These are phyloP conservation scores for Zoysia japonica DNA, from an alignment of 176 grass and related monocot genomes.

Conservation along the genomic window DNA sequence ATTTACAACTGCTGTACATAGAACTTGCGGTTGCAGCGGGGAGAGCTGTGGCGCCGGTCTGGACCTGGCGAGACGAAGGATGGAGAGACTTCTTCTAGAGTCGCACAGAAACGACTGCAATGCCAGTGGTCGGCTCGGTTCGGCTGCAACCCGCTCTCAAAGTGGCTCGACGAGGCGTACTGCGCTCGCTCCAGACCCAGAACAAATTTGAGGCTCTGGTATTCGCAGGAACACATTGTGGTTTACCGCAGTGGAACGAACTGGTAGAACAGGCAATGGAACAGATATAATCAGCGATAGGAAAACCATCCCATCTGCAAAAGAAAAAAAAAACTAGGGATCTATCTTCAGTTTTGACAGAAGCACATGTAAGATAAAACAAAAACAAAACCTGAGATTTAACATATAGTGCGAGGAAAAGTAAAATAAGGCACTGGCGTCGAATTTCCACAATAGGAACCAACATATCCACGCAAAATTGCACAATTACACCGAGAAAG, in stretches of 20 bases:
- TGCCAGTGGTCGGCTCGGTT: not conserved
- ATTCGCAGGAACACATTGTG: too few species aligned
- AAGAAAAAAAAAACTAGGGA: not conserved
- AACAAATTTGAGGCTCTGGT: too few species aligned
- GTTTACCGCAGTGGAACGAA: too few species aligned
- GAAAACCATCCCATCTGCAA: too few species aligned
- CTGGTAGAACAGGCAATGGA: too few species aligned
- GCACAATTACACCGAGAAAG: slow-evolving; percentile 35
- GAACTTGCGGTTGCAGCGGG: not conserved
- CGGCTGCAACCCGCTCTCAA: not conserved
- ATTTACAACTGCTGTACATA: too few species aligned
- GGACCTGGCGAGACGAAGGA: not conserved
- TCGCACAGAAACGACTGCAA: not conserved
- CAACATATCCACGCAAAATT: slow-evolving; percentile 39
- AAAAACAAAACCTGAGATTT: too few species aligned
- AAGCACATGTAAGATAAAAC: not conserved
- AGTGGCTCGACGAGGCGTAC: too few species aligned
- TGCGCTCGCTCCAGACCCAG: too few species aligned
- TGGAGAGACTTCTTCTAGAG: not conserved
- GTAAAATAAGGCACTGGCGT: not conserved
- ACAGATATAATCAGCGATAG: too few species aligned
- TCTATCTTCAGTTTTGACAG: not conserved
- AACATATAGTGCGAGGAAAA: not conserved
- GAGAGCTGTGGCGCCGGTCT: not conserved
- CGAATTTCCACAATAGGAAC: slow-evolving; percentile 30